Conservation (phyloP, 2,329 filamentous ascomycete species). For the Fonsecaea pedrosoi region DNA sequence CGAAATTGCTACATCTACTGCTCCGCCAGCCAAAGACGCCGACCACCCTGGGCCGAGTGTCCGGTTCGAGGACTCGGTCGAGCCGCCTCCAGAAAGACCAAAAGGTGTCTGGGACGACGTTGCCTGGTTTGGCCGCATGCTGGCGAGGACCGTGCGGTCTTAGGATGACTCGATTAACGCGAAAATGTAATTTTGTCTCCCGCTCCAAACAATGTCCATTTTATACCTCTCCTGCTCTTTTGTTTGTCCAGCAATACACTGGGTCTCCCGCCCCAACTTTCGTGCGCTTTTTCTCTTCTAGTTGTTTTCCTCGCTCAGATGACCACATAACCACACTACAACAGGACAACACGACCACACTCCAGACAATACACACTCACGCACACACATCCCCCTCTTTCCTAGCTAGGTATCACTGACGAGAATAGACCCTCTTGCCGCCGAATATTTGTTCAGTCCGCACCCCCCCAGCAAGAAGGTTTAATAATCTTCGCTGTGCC, state of each 20-base stretch:
- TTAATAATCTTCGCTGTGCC: too few species aligned
- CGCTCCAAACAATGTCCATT: neutral
- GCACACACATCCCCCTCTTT: too few species aligned
- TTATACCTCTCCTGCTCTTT: neutral
- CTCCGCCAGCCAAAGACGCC: slow-evolving; percentile 12
- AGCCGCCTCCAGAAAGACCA: slow-evolving; percentile 36
- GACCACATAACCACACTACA: too few species aligned
- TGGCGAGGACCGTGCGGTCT: slow-evolving; percentile 34
- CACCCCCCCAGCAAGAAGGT: too few species aligned
- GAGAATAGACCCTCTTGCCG: too few species aligned
- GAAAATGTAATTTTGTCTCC: neutral
- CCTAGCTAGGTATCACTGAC: too few species aligned
- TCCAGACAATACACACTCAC: too few species aligned
- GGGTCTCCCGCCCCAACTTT: too few species aligned
- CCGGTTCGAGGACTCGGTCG: slow-evolving; percentile 30
- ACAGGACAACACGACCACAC: too few species aligned
- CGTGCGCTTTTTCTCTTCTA: too few species aligned
- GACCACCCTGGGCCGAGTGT: slow-evolving; percentile 11
- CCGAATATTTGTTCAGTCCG: too few species aligned
- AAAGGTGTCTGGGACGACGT: slow-evolving; percentile 39
- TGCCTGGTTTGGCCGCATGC: slow-evolving; percentile 38
- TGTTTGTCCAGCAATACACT: neutral
- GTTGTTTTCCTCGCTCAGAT: too few species aligned
- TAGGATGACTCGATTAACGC: slow-evolving; percentile 8
- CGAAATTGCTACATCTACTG: neutral